phyloP scores from a whole-genome alignment of 1,284 basidiomycete species.

The Meripilus lineatus region DNA sequence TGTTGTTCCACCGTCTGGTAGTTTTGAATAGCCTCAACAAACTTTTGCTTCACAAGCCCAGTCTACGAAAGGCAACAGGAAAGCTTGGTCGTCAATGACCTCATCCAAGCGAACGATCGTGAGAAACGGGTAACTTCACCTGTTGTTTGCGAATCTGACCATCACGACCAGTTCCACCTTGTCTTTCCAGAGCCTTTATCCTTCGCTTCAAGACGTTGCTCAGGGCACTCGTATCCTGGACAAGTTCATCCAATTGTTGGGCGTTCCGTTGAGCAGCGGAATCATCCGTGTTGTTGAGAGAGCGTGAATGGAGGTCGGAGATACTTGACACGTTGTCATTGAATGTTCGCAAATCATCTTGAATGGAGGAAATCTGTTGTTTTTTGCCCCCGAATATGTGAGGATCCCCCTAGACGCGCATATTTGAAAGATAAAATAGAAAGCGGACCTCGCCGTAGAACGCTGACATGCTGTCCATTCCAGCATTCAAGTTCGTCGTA shows the following conservation, averaged over 20 bases:
- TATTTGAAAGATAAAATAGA: constrained; percentile 6
- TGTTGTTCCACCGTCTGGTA: constrained; percentile 93
- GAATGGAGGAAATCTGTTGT: constrained; percentile 74
- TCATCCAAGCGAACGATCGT: neutral
- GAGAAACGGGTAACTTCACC: constrained; percentile 40
- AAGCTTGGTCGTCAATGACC: constrained; percentile 2
- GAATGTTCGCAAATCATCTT: constrained; percentile 66
- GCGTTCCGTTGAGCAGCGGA: constrained; percentile 55
- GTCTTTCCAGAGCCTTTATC: constrained; percentile 74
- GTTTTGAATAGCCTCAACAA: constrained; percentile 80
- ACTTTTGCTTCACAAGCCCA: constrained; percentile 74
- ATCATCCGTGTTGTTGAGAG: constrained; percentile 77
- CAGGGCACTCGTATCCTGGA: constrained; percentile 73
- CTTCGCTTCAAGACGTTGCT: constrained; percentile 73
- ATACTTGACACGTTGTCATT: constrained; percentile 69
- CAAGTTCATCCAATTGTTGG: constrained; percentile 66
- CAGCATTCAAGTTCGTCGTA: constrained; percentile 40
- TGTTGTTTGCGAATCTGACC: constrained; percentile 82
- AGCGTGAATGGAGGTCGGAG: constrained; percentile 68
- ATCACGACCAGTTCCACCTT: constrained; percentile 69
- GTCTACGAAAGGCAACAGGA: constrained; percentile 38
- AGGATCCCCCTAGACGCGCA: neutral
- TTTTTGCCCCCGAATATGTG: neutral
- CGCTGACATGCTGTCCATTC: constrained; percentile 55
- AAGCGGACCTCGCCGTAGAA: constrained; percentile 70